Evolutionary conservation across 2,329 filamentous ascomycete genomes (phyloP), one percentile per base, ranked within the genome.

Genomic region (Fusarium subtropicale): DNA sequence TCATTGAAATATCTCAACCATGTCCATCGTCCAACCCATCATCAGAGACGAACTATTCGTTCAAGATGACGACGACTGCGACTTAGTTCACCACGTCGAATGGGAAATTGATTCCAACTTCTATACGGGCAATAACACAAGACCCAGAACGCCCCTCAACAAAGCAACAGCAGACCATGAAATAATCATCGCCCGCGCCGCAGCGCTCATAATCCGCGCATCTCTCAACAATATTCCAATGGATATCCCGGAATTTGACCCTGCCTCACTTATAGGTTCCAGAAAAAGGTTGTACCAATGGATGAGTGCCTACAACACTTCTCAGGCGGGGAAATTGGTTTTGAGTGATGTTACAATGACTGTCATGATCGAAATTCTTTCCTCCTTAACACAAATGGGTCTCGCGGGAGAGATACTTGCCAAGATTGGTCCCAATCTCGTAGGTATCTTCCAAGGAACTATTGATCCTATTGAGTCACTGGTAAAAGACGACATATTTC

Each of bases 151-250:
- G 1, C 61, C 61, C 3, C 5, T 50, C 1, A 41, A 16, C 1
- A 66, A 66, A 34, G 61, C 63, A 3, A 42, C 38, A 22, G 28
- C 62, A 3, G 63, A 66, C 7, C 33, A 41, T 3, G 61, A 66
- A 16, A 50, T 66, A 2, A 61, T 45, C 0, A 34, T 66, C 1
- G 61, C 63, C 7, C 62, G 63, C 13, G 63, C 63, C 3, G 63
- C 63, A 20, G 61, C 63, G 6, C 48, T 66, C 1, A 66, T 66
- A 13, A 66, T 66, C n/a, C 61, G 63, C 28, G 11, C 56, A 45
- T 50, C 61, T 1, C 38, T 66, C 1, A 66, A 51, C 38, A 66
- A 66, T 4, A 66, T 66, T 22, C 56, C 55, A 16, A 2, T 42
- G 20, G 63, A 66, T 30, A 55, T 50, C 24, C 55, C 63, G 13